A percentile compares a stretch with the other conserved stretches of the same genome.
Conservation (phyloP, 2,329 filamentous ascomycete genomes). For the Xylaria hypoxylon region DNA sequence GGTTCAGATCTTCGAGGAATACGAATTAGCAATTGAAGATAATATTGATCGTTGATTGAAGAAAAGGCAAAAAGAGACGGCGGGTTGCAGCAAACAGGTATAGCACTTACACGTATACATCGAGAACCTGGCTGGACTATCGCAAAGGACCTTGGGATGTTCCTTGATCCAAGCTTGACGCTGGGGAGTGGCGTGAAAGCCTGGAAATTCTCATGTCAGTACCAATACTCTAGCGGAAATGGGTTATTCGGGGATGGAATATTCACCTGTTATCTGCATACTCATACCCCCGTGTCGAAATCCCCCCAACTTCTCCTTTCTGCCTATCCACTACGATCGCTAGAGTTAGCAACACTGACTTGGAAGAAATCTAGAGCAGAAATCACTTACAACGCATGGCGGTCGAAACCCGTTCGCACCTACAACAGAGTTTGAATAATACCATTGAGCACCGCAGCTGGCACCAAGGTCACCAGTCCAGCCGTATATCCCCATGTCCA, state of each 20-base stretch:
- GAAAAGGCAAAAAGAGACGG: too few species aligned
- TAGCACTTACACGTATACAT: background rate
- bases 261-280: background rate
- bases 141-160: background rate
- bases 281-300: background rate
- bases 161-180: background rate
- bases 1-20: background rate
- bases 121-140: constrained; percentile 4
- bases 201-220: too few species aligned
- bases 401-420: background rate
- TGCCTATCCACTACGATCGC: background rate
- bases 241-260: background rate
- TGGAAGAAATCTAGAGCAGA: background rate
- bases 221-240: too few species aligned
- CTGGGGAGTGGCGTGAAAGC: background rate
- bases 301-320: background rate
- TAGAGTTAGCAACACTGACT: background rate
- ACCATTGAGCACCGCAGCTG: background rate
- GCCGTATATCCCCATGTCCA: background rate
- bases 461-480: background rate
- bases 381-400: background rate
- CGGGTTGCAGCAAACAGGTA: too few species aligned
- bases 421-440: background rate
- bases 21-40: background rate
- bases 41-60: too few species aligned